A percentile compares a stretch with the other conserved stretches of the same genome.
Conservation (phyloP, 2,329 filamentous ascomycete species). For the Talaromyces rugulosus region DNA sequence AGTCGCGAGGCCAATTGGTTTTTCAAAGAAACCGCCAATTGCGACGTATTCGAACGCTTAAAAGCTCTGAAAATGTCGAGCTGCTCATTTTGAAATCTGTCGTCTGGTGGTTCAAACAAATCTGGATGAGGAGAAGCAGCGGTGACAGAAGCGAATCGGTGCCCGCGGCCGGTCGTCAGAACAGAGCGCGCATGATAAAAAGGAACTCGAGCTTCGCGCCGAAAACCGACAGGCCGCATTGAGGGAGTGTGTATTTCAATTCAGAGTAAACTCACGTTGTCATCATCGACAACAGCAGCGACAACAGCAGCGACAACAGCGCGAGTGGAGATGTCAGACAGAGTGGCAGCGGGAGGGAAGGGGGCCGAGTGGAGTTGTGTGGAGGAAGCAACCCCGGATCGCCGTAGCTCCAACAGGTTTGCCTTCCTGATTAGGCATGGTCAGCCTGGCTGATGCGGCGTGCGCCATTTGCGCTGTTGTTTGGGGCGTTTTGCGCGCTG, state of each 20-base stretch:
- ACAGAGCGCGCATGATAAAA: not conserved
- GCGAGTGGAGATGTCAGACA: not conserved
- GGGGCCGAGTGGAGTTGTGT: not conserved
- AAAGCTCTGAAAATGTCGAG: not conserved
- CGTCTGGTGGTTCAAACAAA: not conserved
- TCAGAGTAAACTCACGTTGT: not conserved
- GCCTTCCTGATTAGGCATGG: not conserved
- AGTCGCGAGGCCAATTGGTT: not conserved
- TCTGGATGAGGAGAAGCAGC: not conserved
- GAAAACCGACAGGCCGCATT: not conserved
- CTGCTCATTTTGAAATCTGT: not conserved
- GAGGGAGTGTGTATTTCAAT: not conserved
- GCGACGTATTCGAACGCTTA: not conserved
- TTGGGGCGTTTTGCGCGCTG: not conserved
- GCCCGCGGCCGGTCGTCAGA: not conserved
- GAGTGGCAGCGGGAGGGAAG: not conserved
- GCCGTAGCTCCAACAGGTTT: not conserved
- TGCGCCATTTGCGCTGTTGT: not conserved
- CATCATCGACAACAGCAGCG: not conserved
- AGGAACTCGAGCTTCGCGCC: not conserved
- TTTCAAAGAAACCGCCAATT: not conserved
- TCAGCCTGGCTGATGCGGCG: not conserved
- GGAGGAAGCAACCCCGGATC: not conserved
- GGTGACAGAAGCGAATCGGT: not conserved
- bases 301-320: not conserved